phyloP scores from a whole-genome alignment of 73 alveolate species.

The Paramecium caudatum region DNA sequence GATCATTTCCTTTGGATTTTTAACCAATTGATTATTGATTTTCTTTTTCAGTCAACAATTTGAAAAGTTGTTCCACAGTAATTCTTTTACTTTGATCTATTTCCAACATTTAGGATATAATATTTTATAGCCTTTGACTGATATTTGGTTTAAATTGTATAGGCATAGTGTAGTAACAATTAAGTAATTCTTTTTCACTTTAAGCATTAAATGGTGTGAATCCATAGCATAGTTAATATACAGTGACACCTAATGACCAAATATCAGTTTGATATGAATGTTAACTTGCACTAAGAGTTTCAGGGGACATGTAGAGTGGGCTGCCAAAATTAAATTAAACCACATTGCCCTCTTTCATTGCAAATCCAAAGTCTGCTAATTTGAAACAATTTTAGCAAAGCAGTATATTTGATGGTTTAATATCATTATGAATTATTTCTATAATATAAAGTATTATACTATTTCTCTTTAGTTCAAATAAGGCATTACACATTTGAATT shows the following conservation, averaged over 20 bases:
- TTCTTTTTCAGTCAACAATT: neutral
- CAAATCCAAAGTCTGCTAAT: slow-evolving; percentile 76
- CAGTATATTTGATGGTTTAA: slow-evolving; percentile 78
- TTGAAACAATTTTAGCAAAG: slow-evolving; percentile 51
- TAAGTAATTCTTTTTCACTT: slow-evolving; percentile 56
- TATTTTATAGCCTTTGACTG: neutral
- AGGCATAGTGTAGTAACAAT: neutral
- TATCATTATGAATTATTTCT: slow-evolving; percentile 77
- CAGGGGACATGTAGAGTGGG: slow-evolving; percentile 90
- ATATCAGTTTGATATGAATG: slow-evolving; percentile 86
- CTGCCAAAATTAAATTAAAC: slow-evolving; percentile 85
- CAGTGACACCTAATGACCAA: slow-evolving; percentile 90
- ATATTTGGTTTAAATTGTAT: neutral
- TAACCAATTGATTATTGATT: neutral
- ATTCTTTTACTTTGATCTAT: slow-evolving; percentile 22
- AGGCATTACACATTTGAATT: slow-evolving; percentile 35
- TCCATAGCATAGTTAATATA: slow-evolving; percentile 86
- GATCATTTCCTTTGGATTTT: slow-evolving; percentile 13
- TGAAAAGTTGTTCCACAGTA: neutral
- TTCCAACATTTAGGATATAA: neutral
- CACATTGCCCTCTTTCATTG: slow-evolving; percentile 5
- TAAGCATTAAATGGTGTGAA: slow-evolving; percentile 85
- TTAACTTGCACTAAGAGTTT: slow-evolving; percentile 81
- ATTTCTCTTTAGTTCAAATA: slow-evolving; percentile 22
- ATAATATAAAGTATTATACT: neutral